Evolutionary conservation across 2,329 filamentous ascomycete genomes (phyloP), one percentile per base, ranked within the genome.

Genomic region (Penicillium capsulatum): DNA sequence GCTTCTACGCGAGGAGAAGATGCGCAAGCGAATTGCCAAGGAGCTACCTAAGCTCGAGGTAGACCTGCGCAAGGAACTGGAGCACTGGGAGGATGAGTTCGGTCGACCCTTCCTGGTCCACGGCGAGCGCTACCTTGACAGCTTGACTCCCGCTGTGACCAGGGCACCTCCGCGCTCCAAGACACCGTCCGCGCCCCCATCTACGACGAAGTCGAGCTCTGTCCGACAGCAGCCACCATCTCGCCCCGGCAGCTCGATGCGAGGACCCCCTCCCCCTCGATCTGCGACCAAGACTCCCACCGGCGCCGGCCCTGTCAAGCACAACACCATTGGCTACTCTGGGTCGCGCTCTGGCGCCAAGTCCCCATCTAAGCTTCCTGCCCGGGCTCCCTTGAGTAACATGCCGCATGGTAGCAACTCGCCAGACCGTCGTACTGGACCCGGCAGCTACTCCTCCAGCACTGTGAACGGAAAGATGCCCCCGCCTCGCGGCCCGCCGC

Each of bases 1-100:
- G 68, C 75, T 98, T 11, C 74, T 98, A 36, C 79, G 92, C 19
- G 92, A 98, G 61, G 92, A 98, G 70, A 98, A 97, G 76, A 94
- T 95, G 87, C 82, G 92, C 44, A 98, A 98, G 77, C 79, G 90
- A 42, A 96, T 98, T 47, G 79, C 90, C 17, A 98, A 97, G 66
- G 92, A 98, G 60, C 73, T 98, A 19, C 92, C 92, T 40, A 97
- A 94, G 70, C 76, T 98, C 30, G 83, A 91, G 42, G 77, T 76
- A 0, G 89, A 97, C n/a, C 70, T 98, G 42, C 79, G 79, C 50
- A 91, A 83, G 62, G 75, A 78, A n/a, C 75, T 98, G 17, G 86
- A 91, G 60, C 71, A 76, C 31, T 98, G 88, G 82, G 92, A 98
- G 62, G 84, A 94, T 37, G 92, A 97, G 59, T 96, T 91, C 62